phyloP scores from a whole-genome alignment of 1,284 basidiomycete species.

The Volvariella surrecta region DNA sequence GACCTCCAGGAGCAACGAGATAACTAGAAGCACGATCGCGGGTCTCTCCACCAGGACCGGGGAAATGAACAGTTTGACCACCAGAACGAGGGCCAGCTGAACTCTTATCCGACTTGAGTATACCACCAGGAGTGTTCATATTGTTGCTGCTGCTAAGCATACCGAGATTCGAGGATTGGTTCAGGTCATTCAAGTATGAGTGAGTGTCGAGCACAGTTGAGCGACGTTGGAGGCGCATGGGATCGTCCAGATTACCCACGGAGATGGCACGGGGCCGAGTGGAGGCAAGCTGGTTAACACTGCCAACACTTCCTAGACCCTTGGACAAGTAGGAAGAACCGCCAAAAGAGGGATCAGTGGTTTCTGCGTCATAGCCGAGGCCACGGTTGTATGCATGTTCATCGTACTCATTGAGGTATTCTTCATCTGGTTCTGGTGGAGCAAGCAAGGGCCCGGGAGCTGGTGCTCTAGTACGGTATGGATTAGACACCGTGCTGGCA shows the following conservation, averaged over 20 bases:
- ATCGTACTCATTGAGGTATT: conserved; percentile 57
- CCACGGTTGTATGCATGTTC: conserved; percentile 40
- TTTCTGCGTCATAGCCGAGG: conserved; percentile 50
- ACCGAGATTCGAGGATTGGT: conserved; percentile 29
- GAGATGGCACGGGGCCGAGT: conserved; percentile 84
- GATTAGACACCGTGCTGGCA: conserved; percentile 86
- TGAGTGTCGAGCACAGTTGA: conserved; percentile 49
- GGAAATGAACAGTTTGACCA: conserved; percentile 66
- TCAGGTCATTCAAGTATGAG: conserved; percentile 51
- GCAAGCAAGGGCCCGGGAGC: conserved; percentile 46
- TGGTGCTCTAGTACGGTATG: conserved; percentile 59
- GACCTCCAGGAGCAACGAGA: conserved; percentile 51
- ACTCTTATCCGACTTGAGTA: conserved; percentile 48
- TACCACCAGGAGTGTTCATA: conserved; percentile 36
- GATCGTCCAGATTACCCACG: conserved; percentile 84
- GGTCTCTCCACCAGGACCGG: conserved; percentile 29
- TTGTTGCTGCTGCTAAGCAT: conserved; percentile 29
- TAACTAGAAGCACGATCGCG: conserved; percentile 48
- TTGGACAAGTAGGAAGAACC: conserved; percentile 55
- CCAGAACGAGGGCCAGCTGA: conserved; percentile 34
- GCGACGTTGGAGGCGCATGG: conserved; percentile 56
- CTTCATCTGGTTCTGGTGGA: conserved; percentile 58
- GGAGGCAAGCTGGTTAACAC: conserved; percentile 55
- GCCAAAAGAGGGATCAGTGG: conserved; percentile 40
- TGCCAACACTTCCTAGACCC: conserved; percentile 51